Percentiles rank a stretch among this genome's conserved stretches.
Conservation (phyloP, 208 protist species). For the Spongospora subterranea region DNA sequence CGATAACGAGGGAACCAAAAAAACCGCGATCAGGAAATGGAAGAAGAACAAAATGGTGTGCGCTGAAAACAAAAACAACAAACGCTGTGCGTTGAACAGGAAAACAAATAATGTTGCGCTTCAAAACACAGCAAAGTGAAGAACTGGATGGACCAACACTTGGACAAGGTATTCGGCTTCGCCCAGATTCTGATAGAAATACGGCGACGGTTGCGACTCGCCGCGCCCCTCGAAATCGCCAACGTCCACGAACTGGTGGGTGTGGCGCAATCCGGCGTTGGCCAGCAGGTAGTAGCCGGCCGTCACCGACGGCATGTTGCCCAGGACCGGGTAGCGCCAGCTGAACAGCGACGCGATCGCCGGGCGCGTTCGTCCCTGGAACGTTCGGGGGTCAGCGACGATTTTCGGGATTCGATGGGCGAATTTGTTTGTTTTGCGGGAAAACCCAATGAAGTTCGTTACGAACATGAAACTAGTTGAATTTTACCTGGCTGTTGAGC, state of each 20-base stretch:
- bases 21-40: too few species aligned
- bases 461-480: too few species aligned
- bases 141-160: not conserved
- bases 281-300: slow-evolving; percentile 60
- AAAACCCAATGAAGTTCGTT: slow-evolving; percentile 42
- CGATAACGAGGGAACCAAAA: too few species aligned
- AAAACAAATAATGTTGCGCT: too few species aligned
- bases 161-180: slow-evolving; percentile 83
- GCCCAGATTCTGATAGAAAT: slow-evolving; percentile 84
- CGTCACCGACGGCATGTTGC: slow-evolving; percentile 77
- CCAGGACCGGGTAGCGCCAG: slow-evolving; percentile 79
- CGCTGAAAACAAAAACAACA: too few species aligned
- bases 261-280: slow-evolving; percentile 75
- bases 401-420: not conserved
- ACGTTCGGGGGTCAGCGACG: slow-evolving; percentile 58
- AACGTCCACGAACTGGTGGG: slow-evolving; percentile 85
- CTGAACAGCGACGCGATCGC: slow-evolving; percentile 75
- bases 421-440: slow-evolving; percentile 53
- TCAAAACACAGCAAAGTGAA: too few species aligned
- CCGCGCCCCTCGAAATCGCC: slow-evolving; percentile 75
- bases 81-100: too few species aligned
- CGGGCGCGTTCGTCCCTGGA: slow-evolving; percentile 69
- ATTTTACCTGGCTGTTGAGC: slow-evolving; percentile 79
- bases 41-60: too few species aligned
- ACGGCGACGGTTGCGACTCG: slow-evolving; percentile 74